phyloP scores from a whole-genome alignment of 1,139 yeast genomes.

The Debaryomyces fabryi region DNA sequence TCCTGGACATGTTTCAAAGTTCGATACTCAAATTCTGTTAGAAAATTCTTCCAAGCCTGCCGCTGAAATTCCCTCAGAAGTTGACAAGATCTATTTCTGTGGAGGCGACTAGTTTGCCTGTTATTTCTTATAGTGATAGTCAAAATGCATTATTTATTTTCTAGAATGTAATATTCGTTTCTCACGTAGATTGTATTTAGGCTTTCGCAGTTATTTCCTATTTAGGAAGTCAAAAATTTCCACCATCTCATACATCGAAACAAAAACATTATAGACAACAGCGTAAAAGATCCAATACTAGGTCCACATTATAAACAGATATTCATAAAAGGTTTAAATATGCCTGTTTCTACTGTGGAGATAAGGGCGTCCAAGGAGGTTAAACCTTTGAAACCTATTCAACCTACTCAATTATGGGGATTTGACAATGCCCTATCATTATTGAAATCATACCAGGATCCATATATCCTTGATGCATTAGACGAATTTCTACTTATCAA shows the following conservation, averaged over 20 bases:
- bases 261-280: constrained; percentile 4
- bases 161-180: neutral
- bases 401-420: constrained; percentile 47
- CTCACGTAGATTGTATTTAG: neutral
- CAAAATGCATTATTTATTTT: neutral
- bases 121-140: neutral
- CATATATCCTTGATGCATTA: constrained; percentile 41
- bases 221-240: constrained; percentile 12
- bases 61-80: constrained; percentile 29
- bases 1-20: constrained; percentile 30
- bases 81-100: constrained; percentile 17
- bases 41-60: constrained; percentile 25
- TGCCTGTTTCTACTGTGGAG: constrained; percentile 11
- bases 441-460: constrained; percentile 34
- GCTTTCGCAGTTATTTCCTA: constrained; percentile 8
- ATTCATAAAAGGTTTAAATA: constrained; percentile 1
- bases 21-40: constrained; percentile 20
- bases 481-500: constrained; percentile 49
- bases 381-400: constrained; percentile 33
- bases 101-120: neutral
- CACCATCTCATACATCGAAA: constrained; percentile 5
- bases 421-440: constrained; percentile 45
- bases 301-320: neutral
- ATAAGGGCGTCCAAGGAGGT: constrained; percentile 13
- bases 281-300: neutral